phyloP scores from a whole-genome alignment of 345 rosid species.

The Salix caprea region DNA sequence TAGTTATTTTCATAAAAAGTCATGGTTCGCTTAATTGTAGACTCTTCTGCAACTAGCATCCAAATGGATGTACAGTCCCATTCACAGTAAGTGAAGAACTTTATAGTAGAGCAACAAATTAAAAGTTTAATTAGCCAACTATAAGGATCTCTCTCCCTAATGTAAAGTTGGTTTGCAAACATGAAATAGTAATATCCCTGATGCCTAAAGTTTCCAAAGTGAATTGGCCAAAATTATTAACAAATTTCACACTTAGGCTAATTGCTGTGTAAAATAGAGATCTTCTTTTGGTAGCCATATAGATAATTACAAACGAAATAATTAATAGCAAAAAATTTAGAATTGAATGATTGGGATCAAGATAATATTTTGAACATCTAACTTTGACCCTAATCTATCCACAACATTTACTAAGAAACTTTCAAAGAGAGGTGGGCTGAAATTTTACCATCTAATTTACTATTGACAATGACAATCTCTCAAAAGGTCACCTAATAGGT shows the following conservation, averaged over 20 bases:
- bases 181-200: not conserved
- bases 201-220: no score
- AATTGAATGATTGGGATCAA: not conserved
- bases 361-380: not conserved
- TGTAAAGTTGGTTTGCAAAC: not conserved
- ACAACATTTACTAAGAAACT: not conserved
- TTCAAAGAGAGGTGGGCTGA: not conserved
- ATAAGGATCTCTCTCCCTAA: not conserved
- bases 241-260: no score
- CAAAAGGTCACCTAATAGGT: no score
- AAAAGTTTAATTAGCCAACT: not conserved
- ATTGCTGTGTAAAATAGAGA: not conserved
- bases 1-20: not conserved
- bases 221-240: no score
- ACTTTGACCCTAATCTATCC: not conserved
- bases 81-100: not conserved
- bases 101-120: not conserved
- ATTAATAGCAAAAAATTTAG: no score
- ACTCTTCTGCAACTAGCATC: not conserved
- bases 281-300: not conserved
- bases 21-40: no score
- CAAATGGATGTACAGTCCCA: no score
- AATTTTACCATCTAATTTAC: no score
- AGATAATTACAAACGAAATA: no score
- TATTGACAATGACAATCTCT: no score